Percentiles rank a stretch among this genome's conserved stretches.
phyloP scores from a whole-genome alignment of 441 rosid genomes.

The Syzygium malaccense region DNA sequence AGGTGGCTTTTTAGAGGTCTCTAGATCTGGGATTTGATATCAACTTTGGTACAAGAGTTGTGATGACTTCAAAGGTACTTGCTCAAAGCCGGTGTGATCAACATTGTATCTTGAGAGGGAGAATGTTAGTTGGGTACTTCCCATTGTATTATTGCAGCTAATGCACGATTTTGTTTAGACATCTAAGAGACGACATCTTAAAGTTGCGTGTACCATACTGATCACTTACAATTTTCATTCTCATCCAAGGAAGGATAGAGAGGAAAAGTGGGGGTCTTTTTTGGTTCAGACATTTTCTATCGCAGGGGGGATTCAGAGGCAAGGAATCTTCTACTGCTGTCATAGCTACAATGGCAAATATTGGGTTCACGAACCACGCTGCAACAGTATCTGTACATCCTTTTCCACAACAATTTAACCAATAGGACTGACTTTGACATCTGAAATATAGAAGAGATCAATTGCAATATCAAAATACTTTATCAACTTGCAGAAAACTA shows the following conservation, averaged over 20 bases:
- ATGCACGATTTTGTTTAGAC: neutral
- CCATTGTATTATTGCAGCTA: neutral
- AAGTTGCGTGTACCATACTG: neutral
- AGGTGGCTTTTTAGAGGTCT: neutral
- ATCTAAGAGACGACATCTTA: neutral
- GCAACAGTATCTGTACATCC: neutral
- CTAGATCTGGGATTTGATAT: neutral
- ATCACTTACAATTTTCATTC: neutral
- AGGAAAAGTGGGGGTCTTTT: neutral
- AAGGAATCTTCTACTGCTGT: neutral
- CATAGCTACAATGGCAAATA: neutral
- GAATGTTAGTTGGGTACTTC: neutral
- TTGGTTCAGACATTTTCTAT: neutral
- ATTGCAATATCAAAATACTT: neutral
- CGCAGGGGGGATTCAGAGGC: neutral
- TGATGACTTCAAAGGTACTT: neutral
- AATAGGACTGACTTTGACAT: neutral
- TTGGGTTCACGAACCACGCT: neutral
- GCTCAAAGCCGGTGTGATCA: neutral
- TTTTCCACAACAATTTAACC: neutral
- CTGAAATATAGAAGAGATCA: neutral
- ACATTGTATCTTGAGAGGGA: neutral
- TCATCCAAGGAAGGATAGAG: neutral
- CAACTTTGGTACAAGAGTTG: neutral
- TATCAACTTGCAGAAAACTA: neutral